Base-by-base conservation (phyloP, 768 basidiomycete species). In the Rhodotorula kratochvilovae region DNA sequence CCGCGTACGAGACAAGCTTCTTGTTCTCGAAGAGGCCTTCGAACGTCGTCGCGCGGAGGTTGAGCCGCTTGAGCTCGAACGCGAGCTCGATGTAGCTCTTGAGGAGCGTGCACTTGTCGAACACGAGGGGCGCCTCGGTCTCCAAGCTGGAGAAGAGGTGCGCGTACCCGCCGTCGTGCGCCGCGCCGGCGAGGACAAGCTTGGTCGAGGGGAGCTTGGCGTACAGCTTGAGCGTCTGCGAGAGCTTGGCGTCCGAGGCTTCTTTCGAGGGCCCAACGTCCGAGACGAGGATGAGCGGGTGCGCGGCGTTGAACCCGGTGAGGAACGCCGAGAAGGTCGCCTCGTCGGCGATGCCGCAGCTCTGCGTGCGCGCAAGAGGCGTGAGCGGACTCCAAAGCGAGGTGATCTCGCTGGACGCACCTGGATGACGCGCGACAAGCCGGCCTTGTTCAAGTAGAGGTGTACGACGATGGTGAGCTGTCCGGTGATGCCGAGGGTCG, bases 161-260 rank as follows among this genome's bases (percentile, higher is more conserved):
- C 13, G 72, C 61, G 61, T 73, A 73, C 54, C 72, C 72, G 43
- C 66, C 66, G 45, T 73, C 72, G 62, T 73, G 72, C 15, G 61
- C 39, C 19, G 61, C 63, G 5, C 72, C 72, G 15, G 72, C 72
- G 57, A 73, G 65, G n/a, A 73, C 46, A 39, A 73, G 61, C 46
- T 73, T 73, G 61, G 68, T 70, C 21, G 65, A 61, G 2, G 68
- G 62, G 21, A 73, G 17, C 23, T 57, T 63, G n/a, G 62, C 53
- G 65, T 25, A 73, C 21, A 73, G 62, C 11, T 58, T 56, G 27
- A 73, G 33, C 27, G 62, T 55, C 29, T 57, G 58, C 12, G 56
- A 31, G 12, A 73, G 48, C n/a, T 73, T 73, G n/a, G 61, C 68
- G 51, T 73, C 72, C 53, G 66, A 66, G 2, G 68, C 68, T 51